Evolutionary conservation across 1,284 basidiomycete genomes (phyloP), one percentile per base, ranked within the genome.

Genomic region (Stygiomarasmius scandens): DNA sequence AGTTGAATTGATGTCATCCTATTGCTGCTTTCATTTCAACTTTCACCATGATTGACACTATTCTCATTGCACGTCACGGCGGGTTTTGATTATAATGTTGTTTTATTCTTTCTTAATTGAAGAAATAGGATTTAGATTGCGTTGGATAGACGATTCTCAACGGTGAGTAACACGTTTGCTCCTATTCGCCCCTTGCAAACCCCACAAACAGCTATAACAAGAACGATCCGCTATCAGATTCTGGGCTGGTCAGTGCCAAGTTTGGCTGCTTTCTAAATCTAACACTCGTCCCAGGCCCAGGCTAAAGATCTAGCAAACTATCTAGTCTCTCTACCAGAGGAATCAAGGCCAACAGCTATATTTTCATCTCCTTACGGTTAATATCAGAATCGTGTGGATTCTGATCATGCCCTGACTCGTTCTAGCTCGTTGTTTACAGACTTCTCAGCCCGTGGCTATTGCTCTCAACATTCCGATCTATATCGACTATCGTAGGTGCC

Each of bases 61-160:
- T 95, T 56, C 93, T 90, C 72, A 87, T 94, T 59, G 85, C 84
- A 23, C 81, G 92, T 60, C 92, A 95, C 72, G 91, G 90, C 89
- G 65, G 67, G 74, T 58, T 44, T 14, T 51, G 45, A 32, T 29
- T 27, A 14, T 46, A n/a, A n/a, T n/a, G n/a, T n/a, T n/a, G n/a
- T n/a, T n/a, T n/a, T n/a, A n/a, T n/a, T n/a, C n/a, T n/a, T n/a
- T n/a, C n/a, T n/a, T n/a, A n/a, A n/a, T n/a, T 45, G 49, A 16
- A 38, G 29, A 48, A 19, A 43, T n/a, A 92, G 90, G 91, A 44
- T 92, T 86, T 66, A 79, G 90, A 64, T 2, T 11, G n/a, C n/a
- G 48, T 4, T 32, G 12, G 19, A 24, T 46, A 19, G 38, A 41
- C 38, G 38, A 41, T 8, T 16, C 38, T 22, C 24, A 20, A 19